phyloP scores from a whole-genome alignment of 164 flowering plant species.

The Akebia trifoliata region DNA sequence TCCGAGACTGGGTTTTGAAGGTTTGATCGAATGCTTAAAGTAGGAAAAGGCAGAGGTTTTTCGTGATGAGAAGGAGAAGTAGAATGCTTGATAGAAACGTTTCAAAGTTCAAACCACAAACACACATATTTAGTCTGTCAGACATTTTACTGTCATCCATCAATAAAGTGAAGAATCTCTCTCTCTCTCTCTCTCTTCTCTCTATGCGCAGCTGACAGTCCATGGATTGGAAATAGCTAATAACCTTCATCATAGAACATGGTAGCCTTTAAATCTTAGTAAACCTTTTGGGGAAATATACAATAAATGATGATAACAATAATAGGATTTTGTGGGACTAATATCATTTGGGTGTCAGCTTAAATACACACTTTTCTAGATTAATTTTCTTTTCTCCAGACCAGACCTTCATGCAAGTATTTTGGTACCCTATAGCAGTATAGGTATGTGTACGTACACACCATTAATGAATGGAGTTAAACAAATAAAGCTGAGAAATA shows the following conservation, averaged over 20 bases:
- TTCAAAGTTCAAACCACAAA: conserved; percentile 25
- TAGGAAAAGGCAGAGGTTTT: conserved; percentile 58
- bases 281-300: conserved; percentile 10
- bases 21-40: conserved; percentile 39
- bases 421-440: too few species aligned
- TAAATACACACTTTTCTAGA: too few species aligned
- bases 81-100: conserved; percentile 51
- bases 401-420: too few species aligned
- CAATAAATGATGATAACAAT: conserved; percentile 9
- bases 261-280: conserved; percentile 6
- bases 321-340: conserved; percentile 16
- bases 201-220: conserved; percentile 15
- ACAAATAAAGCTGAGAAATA: conserved; percentile 31
- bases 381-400: too few species aligned
- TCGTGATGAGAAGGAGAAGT: conserved; percentile 26
- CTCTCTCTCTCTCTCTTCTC: conserved; percentile 4
- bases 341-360: conserved; percentile 22
- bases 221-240: conserved; percentile 23
- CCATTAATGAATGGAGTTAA: conserved; percentile 21
- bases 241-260: conserved; percentile 7
- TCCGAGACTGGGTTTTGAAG: conserved; percentile 33
- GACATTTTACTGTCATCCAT: conserved; percentile 38
- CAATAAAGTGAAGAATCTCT: conserved; percentile 15
- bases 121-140: conserved; percentile 27
- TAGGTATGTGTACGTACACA: conserved; percentile 29